Percentiles rank a stretch among this genome's conserved stretches.
Evolutionary conservation across 2,329 filamentous ascomycete species (phyloP).

Genomic region (Curvularia verruculosa): DNA sequence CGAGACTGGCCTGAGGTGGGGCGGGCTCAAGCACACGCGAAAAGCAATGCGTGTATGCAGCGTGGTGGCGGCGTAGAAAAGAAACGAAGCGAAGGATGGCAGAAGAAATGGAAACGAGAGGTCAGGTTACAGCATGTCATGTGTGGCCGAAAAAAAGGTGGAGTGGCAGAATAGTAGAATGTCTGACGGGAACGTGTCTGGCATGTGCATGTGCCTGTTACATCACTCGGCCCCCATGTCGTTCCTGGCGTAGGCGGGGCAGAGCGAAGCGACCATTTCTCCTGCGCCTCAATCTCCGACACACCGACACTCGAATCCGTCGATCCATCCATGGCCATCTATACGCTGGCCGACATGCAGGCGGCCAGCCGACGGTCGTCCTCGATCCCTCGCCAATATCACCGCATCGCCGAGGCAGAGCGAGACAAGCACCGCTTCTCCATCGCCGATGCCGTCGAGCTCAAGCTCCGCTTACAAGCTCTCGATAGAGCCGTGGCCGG

Average conservation of each 20-base stretch:
- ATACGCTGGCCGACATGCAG: conserved; percentile 8
- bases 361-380: conserved; percentile 4
- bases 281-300: background rate
- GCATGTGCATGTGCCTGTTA: conserved; percentile 15
- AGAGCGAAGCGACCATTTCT: conserved; percentile 1
- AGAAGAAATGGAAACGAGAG: background rate
- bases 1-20: conserved; percentile 1
- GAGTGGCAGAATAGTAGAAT: background rate
- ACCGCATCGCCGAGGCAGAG: conserved; percentile 9
- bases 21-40: conserved; percentile 13
- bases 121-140: conserved; percentile 10
- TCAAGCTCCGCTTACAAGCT: conserved; percentile 30
- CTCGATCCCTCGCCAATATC: conserved; percentile 17
- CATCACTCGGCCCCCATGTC: conserved; percentile 11
- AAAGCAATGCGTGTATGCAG: conserved; percentile 15
- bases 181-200: conserved; percentile 7
- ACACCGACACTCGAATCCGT: background rate
- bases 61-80: conserved; percentile 18
- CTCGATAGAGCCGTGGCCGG: conserved; percentile 20
- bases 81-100: background rate
- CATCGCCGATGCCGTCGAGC: conserved; percentile 25
- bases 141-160: background rate
- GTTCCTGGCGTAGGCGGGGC: conserved; percentile 9
- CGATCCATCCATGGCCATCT: conserved; percentile 12
- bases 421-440: conserved; percentile 15